Evolutionary conservation across 495 filamentous ascomycete species (phyloP), one percentile per base, ranked within the genome.

Genomic region (Pyrenula aspistea): DNA sequence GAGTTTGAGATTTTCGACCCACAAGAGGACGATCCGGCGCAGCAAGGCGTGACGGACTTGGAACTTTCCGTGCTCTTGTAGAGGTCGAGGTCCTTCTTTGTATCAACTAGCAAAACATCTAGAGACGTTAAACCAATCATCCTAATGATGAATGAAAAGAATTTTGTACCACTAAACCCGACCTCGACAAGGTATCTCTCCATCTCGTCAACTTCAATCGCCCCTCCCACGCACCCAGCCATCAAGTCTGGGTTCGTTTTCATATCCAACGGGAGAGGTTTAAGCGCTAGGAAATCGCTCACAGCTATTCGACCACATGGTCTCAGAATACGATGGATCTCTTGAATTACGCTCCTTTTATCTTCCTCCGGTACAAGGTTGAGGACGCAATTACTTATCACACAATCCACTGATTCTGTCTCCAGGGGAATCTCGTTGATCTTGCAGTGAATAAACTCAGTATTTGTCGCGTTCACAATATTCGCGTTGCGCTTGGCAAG

Each of bases 351-450:
- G 19, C 70, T 51, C 2, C 60, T 73, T 66, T 85, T 87, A 22
- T 86, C 80, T 0, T 53, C 55, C 19, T 67, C 63, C 0, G 82
- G 81, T 0, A 88, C 79, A 0, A 87, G 78, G 64, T 86, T 88
- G 57, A 87, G 69, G 51, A 84, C 81, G 62, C 81, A 83, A 63
- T 84, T 85, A 60, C 74, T 77, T 57, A 84, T 83, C 56, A 87
- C 75, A 62, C 78, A 82, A 63, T 86, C 73, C 22, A 74, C 79
- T 12, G 55, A 73, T 12, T 49, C 61, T 8, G 61, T 52, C 15
- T 71, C 62, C 3, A 85, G 65, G 1, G 73, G 60, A 11, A 84
- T 75, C 2, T 68, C 62, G 15, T 74, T 84, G 62, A 87, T 84
- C 25, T 62, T 59, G 2, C 73, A 69, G 53, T 82, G 66, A 57